Base-by-base conservation (phyloP, 768 basidiomycete species). In the Lactifluus rugatus region DNA sequence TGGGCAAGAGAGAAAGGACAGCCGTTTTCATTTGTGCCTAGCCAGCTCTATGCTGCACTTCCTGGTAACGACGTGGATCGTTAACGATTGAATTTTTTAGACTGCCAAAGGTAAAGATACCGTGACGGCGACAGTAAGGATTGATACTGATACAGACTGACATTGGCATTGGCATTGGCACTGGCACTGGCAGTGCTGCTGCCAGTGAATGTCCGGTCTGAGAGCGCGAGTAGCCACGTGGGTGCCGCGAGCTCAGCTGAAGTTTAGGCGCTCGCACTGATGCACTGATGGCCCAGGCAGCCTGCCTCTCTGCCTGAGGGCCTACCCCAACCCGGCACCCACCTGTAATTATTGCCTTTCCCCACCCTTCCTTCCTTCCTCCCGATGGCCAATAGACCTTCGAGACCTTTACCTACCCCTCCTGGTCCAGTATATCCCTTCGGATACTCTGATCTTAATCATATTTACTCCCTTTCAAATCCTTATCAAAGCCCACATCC, bases 401-500 rank as follows among this genome's bases (percentile, higher is more conserved):
- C 61, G 42, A 59, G 63, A 31, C 63, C 63, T 1, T 55, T 64
- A 19, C 63, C 63, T n/a, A 57, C 54, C 23, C 63, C 61, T 17
- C 63, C 63, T 6, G 54, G 45, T 28, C 46, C 60, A n/a, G 48
- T 48, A 32, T 21, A 48, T 36, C 46, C 25, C 2, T 16, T 46
- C 25, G 2, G 67, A 54, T 6, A 14, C 16, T 10, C 32, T 16
- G 44, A 54, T 49, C 45, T 42, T 42, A 31, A 39, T 36, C 49
- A 61, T 36, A 48, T 64, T 44, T 62, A 66, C 52, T 16, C 58
- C 9, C 46, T 44, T 13, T 36, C 56, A 32, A 57, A 61, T 60
- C 57, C 58, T 45, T 62, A 62, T 64, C 65, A 62, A 48, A 46
- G 61, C 39, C 65, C 77, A 19, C 77, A 74, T 64, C 75, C 78